Conservation (phyloP, 2,329 filamentous ascomycete genomes). For the Aspergillus luchuensis region DNA sequence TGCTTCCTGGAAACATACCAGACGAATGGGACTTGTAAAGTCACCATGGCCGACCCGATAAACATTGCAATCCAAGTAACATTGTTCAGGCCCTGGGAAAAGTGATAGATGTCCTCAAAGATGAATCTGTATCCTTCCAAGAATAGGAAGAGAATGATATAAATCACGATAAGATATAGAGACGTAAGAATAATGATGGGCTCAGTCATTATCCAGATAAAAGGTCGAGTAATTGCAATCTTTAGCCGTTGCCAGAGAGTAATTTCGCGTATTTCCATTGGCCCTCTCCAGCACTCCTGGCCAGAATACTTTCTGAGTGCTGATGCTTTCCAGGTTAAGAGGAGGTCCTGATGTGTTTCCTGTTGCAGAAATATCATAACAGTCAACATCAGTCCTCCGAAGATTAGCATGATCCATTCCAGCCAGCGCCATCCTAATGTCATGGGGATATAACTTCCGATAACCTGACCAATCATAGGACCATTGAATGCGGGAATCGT, state of each 20-base stretch:
- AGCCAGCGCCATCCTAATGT: conserved; percentile 43
- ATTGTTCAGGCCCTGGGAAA: conserved; percentile 49
- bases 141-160: conserved; percentile 37
- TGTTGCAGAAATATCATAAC: conserved; percentile 48
- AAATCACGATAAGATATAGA: conserved; percentile 32
- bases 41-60: conserved; percentile 29
- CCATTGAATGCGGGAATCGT: conserved; percentile 49
- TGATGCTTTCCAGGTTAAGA: conserved; percentile 49
- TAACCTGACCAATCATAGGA: conserved; percentile 25
- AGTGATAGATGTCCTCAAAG: conserved; percentile 52
- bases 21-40: conserved; percentile 28
- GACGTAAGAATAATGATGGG: conserved; percentile 32
- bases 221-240: conserved; percentile 39
- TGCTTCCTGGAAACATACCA: conserved; percentile 31
- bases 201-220: conserved; percentile 51
- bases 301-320: conserved; percentile 43
- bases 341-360: conserved; percentile 52
- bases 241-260: conserved; percentile 43
- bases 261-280: conserved; percentile 44
- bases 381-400: conserved; percentile 35
- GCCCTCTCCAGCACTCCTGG: conserved; percentile 50
- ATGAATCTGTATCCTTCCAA: conserved; percentile 53
- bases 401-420: conserved; percentile 49
- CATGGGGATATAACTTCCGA: conserved; percentile 23
- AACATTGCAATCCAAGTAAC: conserved; percentile 52